A percentile compares a stretch with the other conserved stretches of the same genome.
These are phyloP conservation scores for Aspergillus sp. DNA, from an alignment of 2,329 filamentous ascomycete genomes.

Conservation along the genomic window DNA sequence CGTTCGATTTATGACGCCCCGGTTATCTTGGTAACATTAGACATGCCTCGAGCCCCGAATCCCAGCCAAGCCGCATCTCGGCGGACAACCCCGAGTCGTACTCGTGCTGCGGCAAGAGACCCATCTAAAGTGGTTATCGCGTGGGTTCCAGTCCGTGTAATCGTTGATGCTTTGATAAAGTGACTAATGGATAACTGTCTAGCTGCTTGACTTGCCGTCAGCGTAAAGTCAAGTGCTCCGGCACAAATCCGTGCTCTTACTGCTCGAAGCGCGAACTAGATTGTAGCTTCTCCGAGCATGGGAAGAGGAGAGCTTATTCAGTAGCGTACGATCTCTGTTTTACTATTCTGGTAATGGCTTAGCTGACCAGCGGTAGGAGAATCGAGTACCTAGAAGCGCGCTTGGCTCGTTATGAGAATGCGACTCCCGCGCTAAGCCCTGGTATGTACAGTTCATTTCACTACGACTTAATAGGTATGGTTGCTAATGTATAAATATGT, in stretches of 20 bases:
- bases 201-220: not conserved
- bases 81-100: not conserved
- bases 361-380: not conserved
- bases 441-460: not conserved
- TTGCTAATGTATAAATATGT: not conserved
- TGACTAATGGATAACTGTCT: not conserved
- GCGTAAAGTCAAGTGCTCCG: not conserved
- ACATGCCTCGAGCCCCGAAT: not conserved
- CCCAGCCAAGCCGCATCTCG: not conserved
- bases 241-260: not conserved
- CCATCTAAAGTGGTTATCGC: not conserved
- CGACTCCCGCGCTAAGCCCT: not conserved
- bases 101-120: not conserved
- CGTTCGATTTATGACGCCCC: no score
- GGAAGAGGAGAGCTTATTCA: not conserved
- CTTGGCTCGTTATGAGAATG: not conserved
- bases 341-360: not conserved
- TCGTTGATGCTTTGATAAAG: no score
- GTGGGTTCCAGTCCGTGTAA: not conserved
- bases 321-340: not conserved
- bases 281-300: not conserved
- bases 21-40: not conserved
- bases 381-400: not conserved
- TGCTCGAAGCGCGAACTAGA: not conserved
- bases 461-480: not conserved